Percentiles rank a stretch among this genome's conserved stretches.
Conservation (phyloP, 352 stramenopile species). For the Phytophthora fragariaefolia region DNA sequence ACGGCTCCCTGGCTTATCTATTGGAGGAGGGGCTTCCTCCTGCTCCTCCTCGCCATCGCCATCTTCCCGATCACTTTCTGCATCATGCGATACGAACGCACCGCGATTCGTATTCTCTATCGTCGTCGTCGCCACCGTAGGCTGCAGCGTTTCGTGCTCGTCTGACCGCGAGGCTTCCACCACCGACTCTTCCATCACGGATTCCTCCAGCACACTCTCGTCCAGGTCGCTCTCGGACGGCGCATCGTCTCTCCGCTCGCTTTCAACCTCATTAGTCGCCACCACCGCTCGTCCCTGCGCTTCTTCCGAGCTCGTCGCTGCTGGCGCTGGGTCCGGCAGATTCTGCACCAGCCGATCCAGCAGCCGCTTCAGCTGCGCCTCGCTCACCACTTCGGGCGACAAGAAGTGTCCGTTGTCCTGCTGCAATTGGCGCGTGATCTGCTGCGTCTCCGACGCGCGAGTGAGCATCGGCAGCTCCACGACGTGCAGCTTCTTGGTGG, state of each 20-base stretch:
- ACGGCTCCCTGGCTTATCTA: slow-evolving; percentile 6
- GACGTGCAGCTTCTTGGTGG: slow-evolving; percentile 64
- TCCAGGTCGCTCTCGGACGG: slow-evolving; percentile 40
- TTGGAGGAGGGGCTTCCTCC: not conserved
- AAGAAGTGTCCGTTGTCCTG: slow-evolving; percentile 73
- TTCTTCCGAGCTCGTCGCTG: not conserved
- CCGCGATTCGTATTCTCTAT: slow-evolving; percentile 21
- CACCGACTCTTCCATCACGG: slow-evolving; percentile 37
- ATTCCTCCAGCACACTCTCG: slow-evolving; percentile 51
- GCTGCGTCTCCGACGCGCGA: slow-evolving; percentile 46
- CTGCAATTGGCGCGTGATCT: slow-evolving; percentile 63
- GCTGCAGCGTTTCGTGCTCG: slow-evolving; percentile 16
- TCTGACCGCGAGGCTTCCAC: slow-evolving; percentile 45
- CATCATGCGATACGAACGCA: slow-evolving; percentile 30
- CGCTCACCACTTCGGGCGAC: slow-evolving; percentile 63
- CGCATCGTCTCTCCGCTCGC: slow-evolving; percentile 24
- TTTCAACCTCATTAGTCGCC: slow-evolving; percentile 4
- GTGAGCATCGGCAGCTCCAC: slow-evolving; percentile 77
- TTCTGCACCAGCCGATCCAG: slow-evolving; percentile 70
- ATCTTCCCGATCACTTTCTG: slow-evolving; percentile 17
- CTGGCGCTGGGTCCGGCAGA: slow-evolving; percentile 26
- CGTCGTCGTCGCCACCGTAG: slow-evolving; percentile 2
- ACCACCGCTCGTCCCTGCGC: not conserved
- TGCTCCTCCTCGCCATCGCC: slow-evolving; percentile 1
- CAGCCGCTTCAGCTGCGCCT: slow-evolving; percentile 67